Evolutionary conservation across 768 basidiomycete genomes (phyloP).

Genomic region (Leccinellum albellum): DNA sequence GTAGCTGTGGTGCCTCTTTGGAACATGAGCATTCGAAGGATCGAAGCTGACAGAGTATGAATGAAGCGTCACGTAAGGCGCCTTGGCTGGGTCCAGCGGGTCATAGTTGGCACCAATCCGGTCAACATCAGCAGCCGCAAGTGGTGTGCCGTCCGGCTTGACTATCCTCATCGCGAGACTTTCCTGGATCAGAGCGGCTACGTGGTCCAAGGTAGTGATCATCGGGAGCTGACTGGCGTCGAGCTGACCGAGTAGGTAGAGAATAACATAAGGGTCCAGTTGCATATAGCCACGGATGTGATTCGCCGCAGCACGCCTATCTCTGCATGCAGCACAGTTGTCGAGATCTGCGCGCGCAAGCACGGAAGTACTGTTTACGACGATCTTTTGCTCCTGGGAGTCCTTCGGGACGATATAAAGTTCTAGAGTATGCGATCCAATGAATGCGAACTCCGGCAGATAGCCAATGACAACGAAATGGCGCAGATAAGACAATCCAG

Average conservation of each 20-base stretch:
- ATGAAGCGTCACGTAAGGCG: constrained; percentile 12
- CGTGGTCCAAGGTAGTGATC: constrained; percentile 1
- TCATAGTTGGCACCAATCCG: neutral
- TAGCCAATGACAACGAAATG: constrained; percentile 4
- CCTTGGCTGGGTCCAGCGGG: constrained; percentile 1
- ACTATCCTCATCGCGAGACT: constrained; percentile 13
- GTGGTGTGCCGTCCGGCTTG: constrained; percentile 4
- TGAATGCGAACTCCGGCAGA: constrained; percentile 16
- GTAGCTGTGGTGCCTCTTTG: neutral
- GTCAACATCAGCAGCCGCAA: constrained; percentile 9
- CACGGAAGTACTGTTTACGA: constrained; percentile 17
- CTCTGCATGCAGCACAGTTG: constrained; percentile 9
- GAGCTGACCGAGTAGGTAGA: constrained; percentile 7
- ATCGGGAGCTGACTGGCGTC: neutral
- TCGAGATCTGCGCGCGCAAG: constrained; percentile 6
- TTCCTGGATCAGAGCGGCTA: neutral
- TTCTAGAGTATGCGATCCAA: constrained; percentile 20
- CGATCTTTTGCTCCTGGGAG: neutral
- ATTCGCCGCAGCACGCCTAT: constrained; percentile 8
- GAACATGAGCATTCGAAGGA: neutral
- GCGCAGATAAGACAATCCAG: neutral
- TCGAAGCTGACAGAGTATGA: constrained; percentile 6
- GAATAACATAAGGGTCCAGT: constrained; percentile 12
- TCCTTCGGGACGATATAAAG: constrained; percentile 10
- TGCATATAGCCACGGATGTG: constrained; percentile 14